Percentiles rank a stretch among this genome's conserved stretches.
Evolutionary conservation across 2,329 filamentous ascomycete genomes (phyloP).

Genomic region (Aspergillus sp.): DNA sequence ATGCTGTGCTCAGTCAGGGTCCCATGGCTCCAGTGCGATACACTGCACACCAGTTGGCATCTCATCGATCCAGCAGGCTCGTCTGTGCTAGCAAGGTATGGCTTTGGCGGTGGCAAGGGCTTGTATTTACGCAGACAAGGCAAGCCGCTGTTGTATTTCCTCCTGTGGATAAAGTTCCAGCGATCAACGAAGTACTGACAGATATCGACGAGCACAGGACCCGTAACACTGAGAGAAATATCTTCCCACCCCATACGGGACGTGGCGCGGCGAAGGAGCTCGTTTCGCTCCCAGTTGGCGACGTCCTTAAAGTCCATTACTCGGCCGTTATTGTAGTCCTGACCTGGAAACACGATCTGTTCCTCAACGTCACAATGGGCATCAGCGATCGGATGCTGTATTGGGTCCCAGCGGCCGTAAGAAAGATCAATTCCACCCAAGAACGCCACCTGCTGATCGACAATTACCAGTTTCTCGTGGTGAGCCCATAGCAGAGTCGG

Average conservation of each 20-base stretch:
- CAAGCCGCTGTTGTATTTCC: neutral
- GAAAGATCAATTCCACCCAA: neutral
- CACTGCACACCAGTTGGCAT: neutral
- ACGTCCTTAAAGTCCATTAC: neutral
- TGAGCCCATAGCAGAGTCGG: neutral
- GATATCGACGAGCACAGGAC: neutral
- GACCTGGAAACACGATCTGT: neutral
- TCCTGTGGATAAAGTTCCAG: neutral
- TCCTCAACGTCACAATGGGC: neutral
- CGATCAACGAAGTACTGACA: neutral
- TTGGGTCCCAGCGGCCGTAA: neutral
- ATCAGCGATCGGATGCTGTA: neutral
- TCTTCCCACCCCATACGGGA: neutral
- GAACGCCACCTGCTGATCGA: neutral
- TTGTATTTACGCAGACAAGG: neutral
- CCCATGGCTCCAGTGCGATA: neutral
- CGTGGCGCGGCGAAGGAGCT: neutral
- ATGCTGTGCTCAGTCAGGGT: neutral
- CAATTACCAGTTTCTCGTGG: neutral
- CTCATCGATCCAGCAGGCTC: neutral
- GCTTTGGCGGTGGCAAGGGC: neutral
- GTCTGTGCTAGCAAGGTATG: neutral
- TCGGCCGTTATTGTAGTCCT: neutral
- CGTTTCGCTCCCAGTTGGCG: neutral
- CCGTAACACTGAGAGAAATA: neutral